A percentile compares a stretch with the other conserved stretches of the same genome.
Evolutionary conservation across 768 basidiomycete species (phyloP).

Genomic region (Serendipita sp.): DNA sequence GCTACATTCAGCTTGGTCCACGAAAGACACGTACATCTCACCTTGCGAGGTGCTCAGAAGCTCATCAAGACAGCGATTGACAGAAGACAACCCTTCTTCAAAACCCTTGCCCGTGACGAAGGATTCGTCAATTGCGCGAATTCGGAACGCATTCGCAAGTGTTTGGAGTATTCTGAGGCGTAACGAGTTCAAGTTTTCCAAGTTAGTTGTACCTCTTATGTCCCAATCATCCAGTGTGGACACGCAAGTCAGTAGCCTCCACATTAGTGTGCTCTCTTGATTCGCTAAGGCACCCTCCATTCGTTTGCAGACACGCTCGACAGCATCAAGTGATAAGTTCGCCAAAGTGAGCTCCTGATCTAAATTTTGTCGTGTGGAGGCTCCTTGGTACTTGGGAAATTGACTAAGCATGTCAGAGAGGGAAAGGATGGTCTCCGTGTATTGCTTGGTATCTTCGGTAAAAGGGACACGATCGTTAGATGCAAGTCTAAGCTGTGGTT

Average conservation of each 20-base stretch:
- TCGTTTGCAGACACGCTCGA: conserved; percentile 1
- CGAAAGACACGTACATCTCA: too few relatives aligned
- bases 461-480: background rate
- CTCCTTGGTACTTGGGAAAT: background rate
- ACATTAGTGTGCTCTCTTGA: background rate
- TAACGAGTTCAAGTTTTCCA: background rate
- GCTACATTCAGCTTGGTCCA: too few relatives aligned
- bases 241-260: background rate
- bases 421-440: background rate
- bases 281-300: background rate
- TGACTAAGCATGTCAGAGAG: background rate
- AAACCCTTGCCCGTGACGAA: background rate
- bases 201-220: background rate
- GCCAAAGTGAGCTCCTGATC: background rate
- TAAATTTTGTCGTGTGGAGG: background rate
- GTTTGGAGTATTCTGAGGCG: background rate
- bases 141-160: background rate
- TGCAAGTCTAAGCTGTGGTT: background rate
- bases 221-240: background rate
- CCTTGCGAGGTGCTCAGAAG: background rate
- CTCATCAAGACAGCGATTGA: background rate
- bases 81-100: background rate
- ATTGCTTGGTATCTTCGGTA: background rate
- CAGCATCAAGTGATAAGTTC: background rate
- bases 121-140: background rate